Percentiles rank a stretch among this genome's conserved stretches.
Evolutionary conservation across 1,284 basidiomycete species (phyloP).

Genomic region (Cystobasidium pallidum): DNA sequence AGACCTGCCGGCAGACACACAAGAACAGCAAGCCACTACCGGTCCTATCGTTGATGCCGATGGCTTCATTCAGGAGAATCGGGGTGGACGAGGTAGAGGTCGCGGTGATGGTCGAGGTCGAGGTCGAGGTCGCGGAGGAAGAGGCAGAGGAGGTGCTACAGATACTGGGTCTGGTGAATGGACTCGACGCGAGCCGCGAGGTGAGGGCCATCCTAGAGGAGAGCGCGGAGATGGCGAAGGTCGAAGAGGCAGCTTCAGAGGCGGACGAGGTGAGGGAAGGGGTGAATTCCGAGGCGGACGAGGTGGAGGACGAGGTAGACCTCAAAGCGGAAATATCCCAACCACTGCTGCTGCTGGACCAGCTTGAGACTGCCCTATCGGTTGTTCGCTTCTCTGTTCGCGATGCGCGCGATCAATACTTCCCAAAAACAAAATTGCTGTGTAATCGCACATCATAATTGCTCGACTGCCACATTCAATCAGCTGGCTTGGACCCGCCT

Average conservation of each 20-base stretch:
- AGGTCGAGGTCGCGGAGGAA: slow-evolving; percentile 2
- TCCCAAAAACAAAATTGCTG: neutral
- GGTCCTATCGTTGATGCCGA: slow-evolving; percentile 20
- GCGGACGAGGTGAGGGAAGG: slow-evolving; percentile 22
- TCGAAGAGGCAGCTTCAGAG: slow-evolving; percentile 24
- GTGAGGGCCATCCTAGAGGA: slow-evolving; percentile 2
- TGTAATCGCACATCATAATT: neutral
- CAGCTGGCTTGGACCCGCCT: too few species aligned
- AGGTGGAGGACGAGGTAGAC: slow-evolving; percentile 9
- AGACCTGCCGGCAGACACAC: slow-evolving; percentile 30
- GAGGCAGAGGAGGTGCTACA: neutral
- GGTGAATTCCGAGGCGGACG: slow-evolving; percentile 20
- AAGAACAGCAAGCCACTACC: neutral
- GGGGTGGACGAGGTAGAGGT: slow-evolving; percentile 38
- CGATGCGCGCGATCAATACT: too few species aligned
- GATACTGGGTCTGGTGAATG: slow-evolving; percentile 7
- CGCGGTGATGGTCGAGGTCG: neutral
- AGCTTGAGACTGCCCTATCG: too few species aligned
- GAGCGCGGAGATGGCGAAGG: slow-evolving; percentile 1
- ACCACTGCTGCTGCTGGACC: slow-evolving; percentile 12
- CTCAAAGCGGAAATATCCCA: slow-evolving; percentile 38
- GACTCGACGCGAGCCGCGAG: slow-evolving; percentile 12
- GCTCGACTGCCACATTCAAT: too few species aligned
- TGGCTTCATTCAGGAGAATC: slow-evolving; percentile 32
- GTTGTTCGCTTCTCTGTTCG: too few species aligned